These are phyloP conservation scores for Cicer judaicum DNA, from an alignment of 306 rosid species.

Conservation along the genomic window DNA sequence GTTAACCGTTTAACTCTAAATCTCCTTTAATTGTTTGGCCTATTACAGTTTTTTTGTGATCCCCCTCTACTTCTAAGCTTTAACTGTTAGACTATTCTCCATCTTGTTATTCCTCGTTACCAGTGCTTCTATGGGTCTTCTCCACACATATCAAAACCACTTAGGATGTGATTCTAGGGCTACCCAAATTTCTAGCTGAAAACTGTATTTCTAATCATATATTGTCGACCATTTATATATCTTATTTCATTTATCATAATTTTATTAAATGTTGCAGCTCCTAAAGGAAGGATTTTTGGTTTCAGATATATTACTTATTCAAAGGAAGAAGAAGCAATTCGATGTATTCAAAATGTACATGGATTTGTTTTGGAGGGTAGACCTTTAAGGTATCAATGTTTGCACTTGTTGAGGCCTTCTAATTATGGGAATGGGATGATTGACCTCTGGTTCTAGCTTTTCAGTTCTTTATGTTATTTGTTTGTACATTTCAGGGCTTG, in stretches of 20 bases:
- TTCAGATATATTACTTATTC: constrained; percentile 96
- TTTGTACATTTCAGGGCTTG: constrained; percentile 76
- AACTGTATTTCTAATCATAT: constrained; percentile 5
- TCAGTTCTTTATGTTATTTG: constrained; percentile 8
- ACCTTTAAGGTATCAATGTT: constrained; percentile 71
- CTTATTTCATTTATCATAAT: neutral
- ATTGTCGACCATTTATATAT: neutral
- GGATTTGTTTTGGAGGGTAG: constrained; percentile 92
- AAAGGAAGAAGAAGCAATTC: constrained; percentile 96
- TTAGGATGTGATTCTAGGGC: neutral
- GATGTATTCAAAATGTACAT: constrained; percentile 98
- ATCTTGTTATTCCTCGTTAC: constrained; percentile 7
- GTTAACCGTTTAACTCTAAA: neutral
- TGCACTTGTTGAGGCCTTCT: constrained; percentile 29
- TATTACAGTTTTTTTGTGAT: neutral
- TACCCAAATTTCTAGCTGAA: neutral
- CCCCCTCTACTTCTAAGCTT: neutral
- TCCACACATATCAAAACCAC: constrained; percentile 2
- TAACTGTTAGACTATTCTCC: neutral
- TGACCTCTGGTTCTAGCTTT: constrained; percentile 16
- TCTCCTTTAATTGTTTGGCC: neutral
- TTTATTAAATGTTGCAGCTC: constrained; percentile 18
- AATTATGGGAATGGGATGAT: constrained; percentile 1
- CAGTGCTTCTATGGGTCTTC: constrained; percentile 3
- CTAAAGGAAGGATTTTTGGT: constrained; percentile 28